Base-by-base conservation (phyloP, 2,329 filamentous ascomycete genomes). In the Ustilaginoidea virens region DNA sequence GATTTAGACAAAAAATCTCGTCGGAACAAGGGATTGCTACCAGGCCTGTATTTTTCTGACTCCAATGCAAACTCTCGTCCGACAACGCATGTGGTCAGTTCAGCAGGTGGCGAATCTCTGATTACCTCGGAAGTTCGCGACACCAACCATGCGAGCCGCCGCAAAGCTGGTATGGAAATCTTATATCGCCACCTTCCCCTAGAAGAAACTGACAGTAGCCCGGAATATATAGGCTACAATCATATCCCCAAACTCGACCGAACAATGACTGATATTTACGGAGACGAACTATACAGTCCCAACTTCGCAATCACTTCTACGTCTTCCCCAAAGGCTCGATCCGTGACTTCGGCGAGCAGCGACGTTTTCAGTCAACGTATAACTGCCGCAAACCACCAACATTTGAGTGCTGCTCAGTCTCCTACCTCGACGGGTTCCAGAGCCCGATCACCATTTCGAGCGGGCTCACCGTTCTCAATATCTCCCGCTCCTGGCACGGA, bases 241-340 rank as follows among this genome's bases (percentile, higher is more conserved):
- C 59, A 62, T 22, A 59, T 74, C 16, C 79, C 85, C 16, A 90
- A 87, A 53, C 68, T 92, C 38, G 77, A 85, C 40, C 69, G 83
- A 32, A 90, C 85, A 1, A 82, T 90, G 56, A 87, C 83, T 12
- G 83, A 92, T 45, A 68, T 82, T 28, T 87, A 80, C 45, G 68
- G 73, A 43, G 86, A 93, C 49, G 82, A 90, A 50, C 66, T 92
- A 1, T 92, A 81, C 60, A 85, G 77, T 41, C 76, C 79, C 1
- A 67, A 63, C 41, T 73, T 74, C 35, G 62, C 60, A 19, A 62
- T 74, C 43, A 67, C 67, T 1, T 64, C 69, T 1, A 56, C 70
- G 4, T 57, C 70, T 3, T 61, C 66, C 8, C 55, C 61, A 7
- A 58, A 61, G 27, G 46, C 52, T 36, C 58, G 51, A 15, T 49